Conservation (phyloP, 805 yeast species). For the Wickerhamiella parazyma region DNA sequence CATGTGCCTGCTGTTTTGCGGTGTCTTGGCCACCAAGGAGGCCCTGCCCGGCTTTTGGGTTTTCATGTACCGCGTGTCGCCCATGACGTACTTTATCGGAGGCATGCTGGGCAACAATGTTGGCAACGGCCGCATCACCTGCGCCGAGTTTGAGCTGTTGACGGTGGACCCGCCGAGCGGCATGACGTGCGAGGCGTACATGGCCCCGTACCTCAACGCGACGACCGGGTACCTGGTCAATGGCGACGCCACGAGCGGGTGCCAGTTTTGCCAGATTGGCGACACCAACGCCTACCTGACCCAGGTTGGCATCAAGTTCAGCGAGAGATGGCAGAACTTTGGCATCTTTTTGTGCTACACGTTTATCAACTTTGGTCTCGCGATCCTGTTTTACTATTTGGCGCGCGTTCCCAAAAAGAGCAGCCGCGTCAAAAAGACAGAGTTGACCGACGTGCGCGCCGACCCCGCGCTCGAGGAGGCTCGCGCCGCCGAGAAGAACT, state of each 20-base stretch:
- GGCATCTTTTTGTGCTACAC: conserved; percentile 49
- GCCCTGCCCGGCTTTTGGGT: conserved; percentile 74
- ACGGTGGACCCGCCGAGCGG: conserved; percentile 44
- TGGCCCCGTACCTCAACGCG: conserved; percentile 30
- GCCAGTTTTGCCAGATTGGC: conserved; percentile 31
- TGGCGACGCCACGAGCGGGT: conserved; percentile 33
- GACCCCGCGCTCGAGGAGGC: conserved; percentile 9
- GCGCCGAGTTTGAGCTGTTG: conserved; percentile 37
- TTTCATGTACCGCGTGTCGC: conserved; percentile 66
- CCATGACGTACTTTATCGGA: conserved; percentile 54
- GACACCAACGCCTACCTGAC: conserved; percentile 33
- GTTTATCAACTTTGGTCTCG: conserved; percentile 35
- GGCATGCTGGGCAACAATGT: conserved; percentile 36
- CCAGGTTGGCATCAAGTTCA: conserved; percentile 32
- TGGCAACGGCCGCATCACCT: conserved; percentile 39
- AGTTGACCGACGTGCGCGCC: background rate
- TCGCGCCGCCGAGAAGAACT: background rate
- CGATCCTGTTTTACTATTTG: conserved; percentile 24
- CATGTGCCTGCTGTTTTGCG: conserved; percentile 51
- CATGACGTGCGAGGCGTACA: conserved; percentile 48
- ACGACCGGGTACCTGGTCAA: conserved; percentile 46
- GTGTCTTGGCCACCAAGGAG: conserved; percentile 45
- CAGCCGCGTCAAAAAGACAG: conserved; percentile 16
- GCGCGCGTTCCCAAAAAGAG: conserved; percentile 22
- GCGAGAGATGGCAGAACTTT: conserved; percentile 49